Percentiles rank a stretch among this genome's conserved stretches.
phyloP scores from a whole-genome alignment of 2,329 filamentous ascomycete species.

The Hortaea sp. region DNA sequence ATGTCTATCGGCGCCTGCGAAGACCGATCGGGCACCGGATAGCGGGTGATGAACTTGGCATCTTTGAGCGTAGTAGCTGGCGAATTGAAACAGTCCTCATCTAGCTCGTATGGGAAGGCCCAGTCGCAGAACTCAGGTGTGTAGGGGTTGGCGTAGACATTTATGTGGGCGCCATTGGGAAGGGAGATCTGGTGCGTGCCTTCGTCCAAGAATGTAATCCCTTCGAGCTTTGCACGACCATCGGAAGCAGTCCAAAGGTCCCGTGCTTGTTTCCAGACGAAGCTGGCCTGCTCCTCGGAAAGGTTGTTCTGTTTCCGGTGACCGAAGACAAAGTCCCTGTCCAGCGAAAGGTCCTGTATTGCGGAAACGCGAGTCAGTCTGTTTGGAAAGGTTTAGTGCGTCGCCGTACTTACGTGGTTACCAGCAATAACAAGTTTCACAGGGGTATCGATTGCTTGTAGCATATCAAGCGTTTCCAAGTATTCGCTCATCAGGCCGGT shows the following conservation, averaged over 20 bases:
- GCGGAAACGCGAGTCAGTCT: not conserved
- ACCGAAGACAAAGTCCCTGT: slow-evolving; percentile 22
- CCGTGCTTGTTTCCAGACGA: slow-evolving; percentile 8
- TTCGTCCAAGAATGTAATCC: slow-evolving; percentile 48
- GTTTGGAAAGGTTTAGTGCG: not conserved
- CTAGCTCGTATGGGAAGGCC: slow-evolving; percentile 44
- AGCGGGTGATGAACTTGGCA: slow-evolving; percentile 20
- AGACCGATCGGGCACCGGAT: slow-evolving; percentile 27
- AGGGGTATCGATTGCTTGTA: slow-evolving; percentile 40
- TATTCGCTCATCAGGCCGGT: slow-evolving; percentile 41
- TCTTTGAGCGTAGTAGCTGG: slow-evolving; percentile 19
- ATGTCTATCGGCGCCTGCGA: slow-evolving; percentile 38
- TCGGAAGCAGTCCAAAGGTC: slow-evolving; percentile 12
- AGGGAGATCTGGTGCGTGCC: slow-evolving; percentile 39
- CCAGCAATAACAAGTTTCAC: slow-evolving; percentile 54
- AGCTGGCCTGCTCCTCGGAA: slow-evolving; percentile 2
- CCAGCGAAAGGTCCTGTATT: slow-evolving; percentile 40
- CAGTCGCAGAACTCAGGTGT: slow-evolving; percentile 45
- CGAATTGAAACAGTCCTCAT: slow-evolving; percentile 44
- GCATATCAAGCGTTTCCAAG: slow-evolving; percentile 35
- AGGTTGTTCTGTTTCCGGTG: slow-evolving; percentile 4
- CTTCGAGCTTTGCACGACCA: slow-evolving; percentile 30
- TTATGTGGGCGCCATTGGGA: slow-evolving; percentile 39
- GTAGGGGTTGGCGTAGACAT: slow-evolving; percentile 45
- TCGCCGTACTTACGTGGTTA: slow-evolving; percentile 43